phyloP scores from a whole-genome alignment of 2,329 filamentous ascomycete species.

The Pseudopyricularia javanii region DNA sequence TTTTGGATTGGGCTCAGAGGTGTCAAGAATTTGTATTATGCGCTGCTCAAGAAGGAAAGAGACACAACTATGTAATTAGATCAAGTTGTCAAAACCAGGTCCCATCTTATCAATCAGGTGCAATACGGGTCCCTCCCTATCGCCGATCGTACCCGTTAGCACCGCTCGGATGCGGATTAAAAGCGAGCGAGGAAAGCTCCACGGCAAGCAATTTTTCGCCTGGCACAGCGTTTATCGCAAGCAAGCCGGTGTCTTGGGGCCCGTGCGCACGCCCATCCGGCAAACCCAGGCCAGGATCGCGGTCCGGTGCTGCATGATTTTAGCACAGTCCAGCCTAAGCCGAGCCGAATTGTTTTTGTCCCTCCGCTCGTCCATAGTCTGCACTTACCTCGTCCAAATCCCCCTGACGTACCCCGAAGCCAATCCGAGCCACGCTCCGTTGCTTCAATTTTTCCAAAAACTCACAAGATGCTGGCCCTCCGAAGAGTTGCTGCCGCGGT shows the following conservation, averaged over 20 bases:
- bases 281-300: background rate
- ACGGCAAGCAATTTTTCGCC: background rate
- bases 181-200: background rate
- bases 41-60: too few relatives aligned
- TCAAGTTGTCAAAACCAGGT: too few relatives aligned
- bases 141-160: background rate
- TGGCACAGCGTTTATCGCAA: background rate
- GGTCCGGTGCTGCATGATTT: background rate
- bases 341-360: background rate
- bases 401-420: background rate
- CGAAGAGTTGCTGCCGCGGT: constrained; percentile 54
- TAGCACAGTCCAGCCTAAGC: background rate
- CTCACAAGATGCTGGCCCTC: constrained; percentile 64
- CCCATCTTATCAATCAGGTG: too few relatives aligned
- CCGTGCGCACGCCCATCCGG: background rate
- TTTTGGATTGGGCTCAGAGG: too few relatives aligned
- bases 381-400: too few relatives aligned
- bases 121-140: background rate
- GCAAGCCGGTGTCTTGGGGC: background rate
- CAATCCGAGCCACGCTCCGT: background rate
- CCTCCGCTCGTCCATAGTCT: background rate
- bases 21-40: too few relatives aligned
- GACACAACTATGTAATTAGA: too few relatives aligned
- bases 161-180: background rate
- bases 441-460: constrained; percentile 14